A percentile compares a stretch with the other conserved stretches of the same genome.
Conservation (phyloP, 2,329 filamentous ascomycete species). For the Alternaria infectoria region DNA sequence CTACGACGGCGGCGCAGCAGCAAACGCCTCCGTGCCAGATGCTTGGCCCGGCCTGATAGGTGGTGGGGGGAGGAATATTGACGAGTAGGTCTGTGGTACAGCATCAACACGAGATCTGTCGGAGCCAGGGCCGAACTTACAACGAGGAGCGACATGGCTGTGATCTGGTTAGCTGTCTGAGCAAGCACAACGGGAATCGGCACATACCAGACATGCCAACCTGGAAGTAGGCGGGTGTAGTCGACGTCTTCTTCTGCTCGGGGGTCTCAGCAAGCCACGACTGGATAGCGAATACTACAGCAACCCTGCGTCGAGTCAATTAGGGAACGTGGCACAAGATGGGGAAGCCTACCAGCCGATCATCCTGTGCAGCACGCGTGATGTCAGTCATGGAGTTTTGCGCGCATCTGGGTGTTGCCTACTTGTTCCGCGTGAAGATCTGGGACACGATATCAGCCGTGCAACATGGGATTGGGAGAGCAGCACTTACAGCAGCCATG, state of each 20-base stretch:
- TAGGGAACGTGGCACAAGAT: constrained; percentile 11
- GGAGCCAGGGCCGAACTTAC: constrained; percentile 40
- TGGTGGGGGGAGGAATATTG: constrained; percentile 67
- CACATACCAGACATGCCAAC: constrained; percentile 78
- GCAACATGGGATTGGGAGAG: constrained; percentile 20
- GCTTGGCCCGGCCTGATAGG: constrained; percentile 40
- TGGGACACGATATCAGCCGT: constrained; percentile 45
- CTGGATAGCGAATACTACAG: constrained; percentile 76
- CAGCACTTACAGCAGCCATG: constrained; percentile 77
- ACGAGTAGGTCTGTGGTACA: constrained; percentile 61
- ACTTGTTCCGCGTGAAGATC: constrained; percentile 93
- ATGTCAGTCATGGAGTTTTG: constrained; percentile 23
- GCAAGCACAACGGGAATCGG: background rate
- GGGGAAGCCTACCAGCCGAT: constrained; percentile 63
- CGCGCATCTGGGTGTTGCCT: constrained; percentile 31
- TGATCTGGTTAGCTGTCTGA: constrained; percentile 12
- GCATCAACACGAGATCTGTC: constrained; percentile 12
- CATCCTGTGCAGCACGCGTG: constrained; percentile 55
- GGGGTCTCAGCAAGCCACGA: constrained; percentile 79
- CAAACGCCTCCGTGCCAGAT: constrained; percentile 56
- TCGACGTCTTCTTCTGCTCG: constrained; percentile 66
- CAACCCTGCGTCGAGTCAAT: constrained; percentile 60
- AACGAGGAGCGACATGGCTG: constrained; percentile 55
- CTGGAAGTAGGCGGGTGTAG: constrained; percentile 75
- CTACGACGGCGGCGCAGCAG: constrained; percentile 54